These are phyloP conservation scores for Tetrahymena malaccensis DNA, from an alignment of 73 alveolate genomes.

Conservation along the genomic window DNA sequence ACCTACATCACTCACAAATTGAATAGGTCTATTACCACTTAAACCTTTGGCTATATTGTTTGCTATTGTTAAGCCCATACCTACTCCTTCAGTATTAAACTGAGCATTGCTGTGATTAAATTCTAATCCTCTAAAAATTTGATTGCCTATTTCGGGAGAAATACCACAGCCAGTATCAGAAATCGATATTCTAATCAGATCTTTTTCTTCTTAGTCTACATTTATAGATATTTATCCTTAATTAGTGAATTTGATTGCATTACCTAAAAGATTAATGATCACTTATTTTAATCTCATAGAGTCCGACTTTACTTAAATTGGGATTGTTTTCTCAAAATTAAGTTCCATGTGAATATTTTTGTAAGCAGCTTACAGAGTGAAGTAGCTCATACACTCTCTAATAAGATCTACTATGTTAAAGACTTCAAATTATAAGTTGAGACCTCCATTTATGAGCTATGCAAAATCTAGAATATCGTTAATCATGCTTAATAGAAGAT, in stretches of 20 bases:
- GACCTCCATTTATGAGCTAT: background rate
- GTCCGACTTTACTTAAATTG: background rate
- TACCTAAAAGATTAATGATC: background rate
- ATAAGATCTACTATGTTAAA: background rate
- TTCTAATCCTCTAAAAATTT: background rate
- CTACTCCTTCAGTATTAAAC: background rate
- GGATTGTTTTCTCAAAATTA: background rate
- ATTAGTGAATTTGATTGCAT: background rate
- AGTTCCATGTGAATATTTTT: background rate
- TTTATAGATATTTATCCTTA: background rate
- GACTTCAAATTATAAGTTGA: background rate
- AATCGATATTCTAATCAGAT: background rate
- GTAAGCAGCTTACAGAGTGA: background rate
- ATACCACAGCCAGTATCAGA: background rate
- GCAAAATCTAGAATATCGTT: background rate
- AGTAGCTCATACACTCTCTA: background rate
- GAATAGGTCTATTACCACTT: background rate
- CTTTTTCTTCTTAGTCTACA: background rate
- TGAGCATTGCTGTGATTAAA: background rate
- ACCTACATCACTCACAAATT: background rate
- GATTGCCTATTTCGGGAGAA: background rate
- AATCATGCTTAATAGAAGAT: background rate
- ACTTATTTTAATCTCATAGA: background rate
- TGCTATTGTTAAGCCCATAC: background rate
- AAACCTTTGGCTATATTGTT: background rate